Conservation (phyloP, 148 eudicot genomes). For the Talinum fruticosum region DNA sequence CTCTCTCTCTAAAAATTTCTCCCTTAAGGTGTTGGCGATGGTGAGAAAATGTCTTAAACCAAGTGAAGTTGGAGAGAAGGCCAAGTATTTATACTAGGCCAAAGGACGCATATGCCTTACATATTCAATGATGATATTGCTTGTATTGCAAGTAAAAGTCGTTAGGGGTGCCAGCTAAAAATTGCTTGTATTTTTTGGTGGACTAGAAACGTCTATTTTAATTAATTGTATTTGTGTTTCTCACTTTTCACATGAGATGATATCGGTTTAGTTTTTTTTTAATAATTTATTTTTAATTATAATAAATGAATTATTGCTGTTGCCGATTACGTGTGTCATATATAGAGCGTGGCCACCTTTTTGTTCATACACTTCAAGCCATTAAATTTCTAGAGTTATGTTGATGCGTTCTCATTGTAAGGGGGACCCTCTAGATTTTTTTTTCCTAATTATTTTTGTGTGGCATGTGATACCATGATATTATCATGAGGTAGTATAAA, state of each 20-base stretch:
- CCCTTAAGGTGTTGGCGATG: not conserved
- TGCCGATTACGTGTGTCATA: conserved; percentile 17
- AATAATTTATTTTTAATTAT: not conserved
- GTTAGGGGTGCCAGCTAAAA: conserved; percentile 8
- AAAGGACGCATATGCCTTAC: not conserved
- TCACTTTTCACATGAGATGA: conserved; percentile 4
- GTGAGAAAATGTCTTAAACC: conserved; percentile 18
- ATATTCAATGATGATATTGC: not conserved
- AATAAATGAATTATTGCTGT: not conserved
- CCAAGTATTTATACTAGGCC: conserved; percentile 16
- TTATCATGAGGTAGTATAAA: too few relatives aligned
- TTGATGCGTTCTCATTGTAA: conserved; percentile 1
- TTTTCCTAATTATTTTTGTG: too few relatives aligned
- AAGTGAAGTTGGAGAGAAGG: not conserved
- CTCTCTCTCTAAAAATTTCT: not conserved
- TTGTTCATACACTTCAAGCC: conserved; percentile 5
- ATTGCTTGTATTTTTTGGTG: not conserved
- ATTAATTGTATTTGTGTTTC: not conserved
- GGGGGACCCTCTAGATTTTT: not conserved
- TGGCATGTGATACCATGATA: too few relatives aligned
- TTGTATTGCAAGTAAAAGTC: conserved; percentile 12
- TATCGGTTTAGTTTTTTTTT: not conserved
- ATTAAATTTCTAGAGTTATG: not conserved
- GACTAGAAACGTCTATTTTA: not conserved
- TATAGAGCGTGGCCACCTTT: not conserved